Conservation (phyloP, 148 eudicot species). For the Hydrangea macrophylla region DNA sequence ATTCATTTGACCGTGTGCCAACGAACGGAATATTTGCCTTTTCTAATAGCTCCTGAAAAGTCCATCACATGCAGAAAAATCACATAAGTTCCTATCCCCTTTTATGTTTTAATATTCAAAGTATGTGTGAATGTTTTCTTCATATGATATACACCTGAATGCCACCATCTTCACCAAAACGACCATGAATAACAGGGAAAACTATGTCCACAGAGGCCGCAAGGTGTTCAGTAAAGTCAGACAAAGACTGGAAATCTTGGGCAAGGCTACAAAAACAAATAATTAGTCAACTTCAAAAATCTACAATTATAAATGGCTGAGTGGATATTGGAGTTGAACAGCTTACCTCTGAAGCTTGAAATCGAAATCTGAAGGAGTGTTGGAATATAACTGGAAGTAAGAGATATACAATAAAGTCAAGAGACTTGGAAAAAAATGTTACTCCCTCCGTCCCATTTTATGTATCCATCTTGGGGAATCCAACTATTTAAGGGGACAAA, state of each 20-base stretch:
- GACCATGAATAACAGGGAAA: slow-evolving; percentile 92
- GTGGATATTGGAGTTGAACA: slow-evolving; percentile 6
- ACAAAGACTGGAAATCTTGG: slow-evolving; percentile 62
- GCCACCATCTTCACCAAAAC: slow-evolving; percentile 93
- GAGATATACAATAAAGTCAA: slow-evolving; percentile 9
- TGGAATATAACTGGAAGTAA: slow-evolving; percentile 70
- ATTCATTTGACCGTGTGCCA: slow-evolving; percentile 70
- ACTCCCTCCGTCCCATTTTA: no score
- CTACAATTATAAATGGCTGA: slow-evolving; percentile 1
- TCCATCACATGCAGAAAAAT: neutral
- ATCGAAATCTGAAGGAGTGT: slow-evolving; percentile 95
- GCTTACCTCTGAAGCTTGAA: slow-evolving; percentile 76
- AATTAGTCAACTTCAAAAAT: neutral
- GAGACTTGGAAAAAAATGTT: neutral
- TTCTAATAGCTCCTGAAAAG: slow-evolving; percentile 71
- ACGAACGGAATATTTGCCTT: slow-evolving; percentile 70
- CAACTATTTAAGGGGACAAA: no score
- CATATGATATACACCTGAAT: slow-evolving; percentile 49
- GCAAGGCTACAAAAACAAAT: slow-evolving; percentile 60
- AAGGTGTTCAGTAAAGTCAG: slow-evolving; percentile 75
- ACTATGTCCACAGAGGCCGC: slow-evolving; percentile 76
- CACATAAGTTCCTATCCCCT: neutral
- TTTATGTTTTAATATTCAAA: slow-evolving; percentile 2
- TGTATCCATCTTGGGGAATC: no score
- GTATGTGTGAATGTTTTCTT: neutral